These are phyloP conservation scores for Colletotrichum sojae DNA, from an alignment of 2,329 filamentous ascomycete species.

Conservation along the genomic window DNA sequence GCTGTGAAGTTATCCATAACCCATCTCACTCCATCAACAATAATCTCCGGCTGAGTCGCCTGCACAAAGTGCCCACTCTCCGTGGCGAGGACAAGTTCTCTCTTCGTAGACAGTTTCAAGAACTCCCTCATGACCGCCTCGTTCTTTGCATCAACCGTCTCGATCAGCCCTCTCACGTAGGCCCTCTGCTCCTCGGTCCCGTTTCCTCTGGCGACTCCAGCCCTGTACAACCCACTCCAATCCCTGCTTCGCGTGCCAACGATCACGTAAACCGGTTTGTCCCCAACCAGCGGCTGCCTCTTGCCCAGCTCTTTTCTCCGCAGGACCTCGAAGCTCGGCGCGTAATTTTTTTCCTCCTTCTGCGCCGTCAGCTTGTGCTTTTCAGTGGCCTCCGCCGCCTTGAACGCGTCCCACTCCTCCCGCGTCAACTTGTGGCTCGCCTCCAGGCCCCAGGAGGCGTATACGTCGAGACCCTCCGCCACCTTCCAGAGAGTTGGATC, in stretches of 20 bases:
- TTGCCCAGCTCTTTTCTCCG: background rate
- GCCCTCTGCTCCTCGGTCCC: constrained; percentile 25
- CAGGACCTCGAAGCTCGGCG: constrained; percentile 13
- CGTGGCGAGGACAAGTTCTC: constrained; percentile 3
- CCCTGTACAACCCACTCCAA: constrained; percentile 5
- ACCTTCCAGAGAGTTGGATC: constrained; percentile 18
- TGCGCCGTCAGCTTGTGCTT: constrained; percentile 10
- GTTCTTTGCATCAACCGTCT: constrained; percentile 15
- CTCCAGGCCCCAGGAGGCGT: constrained; percentile 13
- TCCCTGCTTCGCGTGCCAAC: constrained; percentile 18
- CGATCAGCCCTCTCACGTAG: constrained; percentile 22
- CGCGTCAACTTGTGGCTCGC: constrained; percentile 18
- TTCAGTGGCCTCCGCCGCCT: constrained; percentile 16
- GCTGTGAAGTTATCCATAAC: constrained; percentile 7
- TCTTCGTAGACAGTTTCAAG: constrained; percentile 16
- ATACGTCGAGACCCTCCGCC: constrained; percentile 12
- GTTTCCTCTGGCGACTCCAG: constrained; percentile 22
- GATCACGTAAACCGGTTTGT: constrained; percentile 26
- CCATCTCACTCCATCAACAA: constrained; percentile 23
- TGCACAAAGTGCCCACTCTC: constrained; percentile 30
- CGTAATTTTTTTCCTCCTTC: constrained; percentile 15
- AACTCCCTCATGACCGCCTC: constrained; percentile 25
- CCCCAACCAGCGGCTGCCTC: constrained; percentile 5
- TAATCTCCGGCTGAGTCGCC: constrained; percentile 22
- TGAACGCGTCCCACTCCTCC: constrained; percentile 27